Base-by-base conservation (phyloP, 202 grass and related monocot genomes). In the Zizania palustris region DNA sequence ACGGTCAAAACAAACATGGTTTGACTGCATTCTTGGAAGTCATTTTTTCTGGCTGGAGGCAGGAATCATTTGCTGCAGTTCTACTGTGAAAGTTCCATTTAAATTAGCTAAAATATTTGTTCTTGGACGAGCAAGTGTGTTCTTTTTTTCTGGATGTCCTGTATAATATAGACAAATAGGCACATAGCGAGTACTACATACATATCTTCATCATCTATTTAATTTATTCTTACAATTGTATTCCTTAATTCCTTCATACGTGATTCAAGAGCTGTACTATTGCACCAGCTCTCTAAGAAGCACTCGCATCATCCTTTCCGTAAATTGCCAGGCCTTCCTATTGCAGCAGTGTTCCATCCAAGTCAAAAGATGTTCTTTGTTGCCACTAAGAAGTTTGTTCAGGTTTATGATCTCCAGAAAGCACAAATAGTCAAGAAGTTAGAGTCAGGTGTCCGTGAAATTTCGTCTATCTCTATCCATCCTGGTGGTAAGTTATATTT, bases 281-380 rank as follows among this genome's bases (percentile, higher is more conserved):
- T 99, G 68, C 96, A 99, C 74, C 96, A 99, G 75, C 87, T 95
- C 51, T 91, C 96, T 2, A 95, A 99, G 79, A 95, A 96, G 81
- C 83, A 86, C 63, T 90, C 92, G n/a, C 69, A 90, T 45, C 90
- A 83, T 86, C 92, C 96, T 64, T 95, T 99, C 75, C 77, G 74
- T 43, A 99, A 99, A 85, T 70, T 99, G 75, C 96, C 82, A 39
- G 96, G 89, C 58, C 90, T 92, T 86, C 89, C 96, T 73, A 87
- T 99, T 70, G 86, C 89, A 41, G 92, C 87, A 62, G 65, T 72
- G 83, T 99, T 99, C 69, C 96, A 99, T 82, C 96, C 91, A 61
- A 91, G 76, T 56, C 85, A 92, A 65, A 90, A 91, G 62, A 92
- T 95, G 56, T 95, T 92, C 84, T 98, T 95, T 57, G 87, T 95